Conservation (phyloP, 2,329 filamentous ascomycete genomes). For the Fusarium incarnatum region DNA sequence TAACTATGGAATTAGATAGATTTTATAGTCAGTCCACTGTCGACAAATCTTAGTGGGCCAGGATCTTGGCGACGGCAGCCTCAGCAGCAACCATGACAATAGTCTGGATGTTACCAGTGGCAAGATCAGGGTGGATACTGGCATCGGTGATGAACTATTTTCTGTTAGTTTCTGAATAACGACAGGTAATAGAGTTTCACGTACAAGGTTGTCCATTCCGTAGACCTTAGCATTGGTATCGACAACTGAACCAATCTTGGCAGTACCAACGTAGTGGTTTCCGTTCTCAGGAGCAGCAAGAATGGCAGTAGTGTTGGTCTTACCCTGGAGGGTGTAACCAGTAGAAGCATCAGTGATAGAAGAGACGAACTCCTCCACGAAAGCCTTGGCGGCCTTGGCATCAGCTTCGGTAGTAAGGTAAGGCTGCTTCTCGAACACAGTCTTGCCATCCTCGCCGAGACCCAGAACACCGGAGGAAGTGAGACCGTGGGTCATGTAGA, state of each 20-base stretch:
- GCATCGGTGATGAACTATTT: constrained; percentile 70
- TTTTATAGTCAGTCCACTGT: background rate
- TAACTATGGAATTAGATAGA: background rate
- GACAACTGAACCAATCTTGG: constrained; percentile 73
- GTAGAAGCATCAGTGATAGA: constrained; percentile 56
- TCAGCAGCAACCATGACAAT: constrained; percentile 73
- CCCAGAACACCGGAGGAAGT: constrained; percentile 71
- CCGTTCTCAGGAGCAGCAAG: constrained; percentile 50
- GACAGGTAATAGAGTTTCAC: background rate
- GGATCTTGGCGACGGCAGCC: constrained; percentile 60
- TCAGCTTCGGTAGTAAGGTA: constrained; percentile 71
- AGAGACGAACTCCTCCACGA: constrained; percentile 69
- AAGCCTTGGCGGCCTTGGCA: constrained; percentile 70
- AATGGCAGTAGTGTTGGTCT: constrained; percentile 46
- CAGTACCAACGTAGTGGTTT: constrained; percentile 66
- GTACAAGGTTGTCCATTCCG: constrained; percentile 70
- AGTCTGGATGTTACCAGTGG: constrained; percentile 73
- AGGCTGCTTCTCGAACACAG: constrained; percentile 68
- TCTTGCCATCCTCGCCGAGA: constrained; percentile 67
- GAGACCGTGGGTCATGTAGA: constrained; percentile 72
- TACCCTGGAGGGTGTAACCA: constrained; percentile 21
- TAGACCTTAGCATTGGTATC: constrained; percentile 72
- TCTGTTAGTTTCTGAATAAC: background rate
- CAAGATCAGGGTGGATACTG: constrained; percentile 74
- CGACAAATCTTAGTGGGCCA: background rate